A percentile compares a stretch with the other conserved stretches of the same genome.
phyloP scores from a whole-genome alignment of 1,284 basidiomycete species.

The Papiliotrema fonsecae region DNA sequence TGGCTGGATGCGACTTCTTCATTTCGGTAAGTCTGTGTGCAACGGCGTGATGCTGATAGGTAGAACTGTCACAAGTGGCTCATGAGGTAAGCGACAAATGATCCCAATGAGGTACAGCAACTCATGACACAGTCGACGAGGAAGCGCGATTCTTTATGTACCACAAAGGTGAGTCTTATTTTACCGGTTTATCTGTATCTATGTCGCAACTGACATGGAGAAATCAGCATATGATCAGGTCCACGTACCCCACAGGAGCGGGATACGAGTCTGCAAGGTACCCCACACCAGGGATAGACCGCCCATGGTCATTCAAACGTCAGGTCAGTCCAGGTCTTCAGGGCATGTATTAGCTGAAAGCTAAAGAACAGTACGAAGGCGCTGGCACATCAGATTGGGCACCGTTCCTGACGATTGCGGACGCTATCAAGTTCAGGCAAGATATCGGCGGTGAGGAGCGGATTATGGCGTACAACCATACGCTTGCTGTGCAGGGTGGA shows the following conservation, averaged over 20 bases:
- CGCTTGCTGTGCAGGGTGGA: conserved; percentile 69
- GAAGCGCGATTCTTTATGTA: conserved; percentile 69
- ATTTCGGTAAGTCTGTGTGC: conserved; percentile 1
- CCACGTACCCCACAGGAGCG: conserved; percentile 68
- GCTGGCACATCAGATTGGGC: conserved; percentile 37
- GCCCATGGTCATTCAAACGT: conserved; percentile 52
- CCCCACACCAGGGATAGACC: conserved; percentile 24
- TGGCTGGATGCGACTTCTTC: conserved; percentile 66
- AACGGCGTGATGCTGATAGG: neutral
- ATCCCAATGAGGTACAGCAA: neutral
- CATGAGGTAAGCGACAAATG: conserved; percentile 22
- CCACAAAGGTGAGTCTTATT: conserved; percentile 58
- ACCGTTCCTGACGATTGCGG: conserved; percentile 22
- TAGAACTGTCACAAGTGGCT: conserved; percentile 85
- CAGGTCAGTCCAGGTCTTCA: conserved; percentile 46
- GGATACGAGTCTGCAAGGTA: conserved; percentile 54
- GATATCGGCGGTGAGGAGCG: conserved; percentile 77
- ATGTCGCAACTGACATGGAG: conserved; percentile 9
- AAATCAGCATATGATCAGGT: conserved; percentile 73
- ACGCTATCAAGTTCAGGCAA: conserved; percentile 70
- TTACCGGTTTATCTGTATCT: neutral
- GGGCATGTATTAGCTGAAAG: conserved; percentile 55
- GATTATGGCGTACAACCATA: conserved; percentile 70
- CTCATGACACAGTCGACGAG: conserved; percentile 57
- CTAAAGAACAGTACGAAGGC: conserved; percentile 26